Evolutionary conservation across 2,329 filamentous ascomycete species (phyloP), one percentile per base, ranked within the genome.

Genomic region (Fusarium sp.): DNA sequence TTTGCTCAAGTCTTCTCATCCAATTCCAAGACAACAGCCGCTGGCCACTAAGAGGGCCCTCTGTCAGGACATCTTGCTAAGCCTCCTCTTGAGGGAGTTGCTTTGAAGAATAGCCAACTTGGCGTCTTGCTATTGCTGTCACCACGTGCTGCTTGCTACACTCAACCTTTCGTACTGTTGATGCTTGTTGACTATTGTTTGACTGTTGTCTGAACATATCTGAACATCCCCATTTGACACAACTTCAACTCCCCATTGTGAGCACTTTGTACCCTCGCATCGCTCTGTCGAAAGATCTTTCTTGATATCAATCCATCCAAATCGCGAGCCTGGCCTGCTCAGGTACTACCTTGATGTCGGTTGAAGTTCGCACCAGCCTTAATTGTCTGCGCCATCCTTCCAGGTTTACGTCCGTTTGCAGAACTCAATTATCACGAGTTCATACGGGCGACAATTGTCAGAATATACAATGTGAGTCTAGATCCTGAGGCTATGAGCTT

Each of bases 391-490:
- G 83, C 74, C 83, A 86, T 77, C 84, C 84, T 61, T 83, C 82
- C 71, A 83, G 84, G 76, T 86, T 85, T 78, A 86, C 85, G 84
- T 80, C 83, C 78, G 78, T 84, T 72, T 86, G 84, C 73, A 84
- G 84, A 82, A 82, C 79, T 60, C 84, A 86, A 67, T 77, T 86
- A 56, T 86, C 83, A 56, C 80, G 77, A 76, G 83, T 83, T 72
- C 84, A 86, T 74, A 86, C 84, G 72, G 83, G 84, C 67, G 84
- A 86, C 76, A 86, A 83, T 83, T 83, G 82, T 77, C 81, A 83
- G 62, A 82, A 85, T 83, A 80, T 83, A 84, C 77, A 75, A 80
- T 80, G 77, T 80, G 76, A 73, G 74, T 77, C 53, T 62, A 40
- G 61, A 60, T 56, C 21, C 51, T 58, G 43, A 26, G 34, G 36